phyloP scores from a whole-genome alignment of 805 yeast genomes.

The Lipomyces oligophaga region DNA sequence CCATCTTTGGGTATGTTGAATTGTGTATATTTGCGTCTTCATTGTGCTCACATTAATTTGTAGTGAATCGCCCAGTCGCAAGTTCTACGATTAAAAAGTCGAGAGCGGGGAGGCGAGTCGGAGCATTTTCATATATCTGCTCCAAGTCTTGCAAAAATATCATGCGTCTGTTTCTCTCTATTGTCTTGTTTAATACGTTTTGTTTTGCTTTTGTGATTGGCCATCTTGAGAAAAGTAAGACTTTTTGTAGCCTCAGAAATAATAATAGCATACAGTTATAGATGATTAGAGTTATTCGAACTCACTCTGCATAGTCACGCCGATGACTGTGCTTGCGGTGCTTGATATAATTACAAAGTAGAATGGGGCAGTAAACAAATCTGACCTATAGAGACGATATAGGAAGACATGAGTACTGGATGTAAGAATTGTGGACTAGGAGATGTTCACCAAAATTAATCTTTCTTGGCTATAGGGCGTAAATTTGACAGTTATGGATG shows the following conservation, averaged over 20 bases:
- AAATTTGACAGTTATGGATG: background rate
- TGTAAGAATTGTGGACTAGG: background rate
- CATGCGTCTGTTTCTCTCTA: background rate
- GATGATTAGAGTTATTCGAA: too few species aligned
- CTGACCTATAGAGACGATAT: too few species aligned
- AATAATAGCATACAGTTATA: conserved; percentile 1
- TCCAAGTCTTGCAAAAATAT: conserved; percentile 6
- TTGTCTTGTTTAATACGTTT: conserved; percentile 1
- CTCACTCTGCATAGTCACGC: too few species aligned
- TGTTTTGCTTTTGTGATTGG: background rate
- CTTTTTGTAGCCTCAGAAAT: too few species aligned
- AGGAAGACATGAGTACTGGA: too few species aligned
- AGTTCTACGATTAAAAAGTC: conserved; percentile 69
- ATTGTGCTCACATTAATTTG: background rate
- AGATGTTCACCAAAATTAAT: background rate
- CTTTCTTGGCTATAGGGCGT: background rate
- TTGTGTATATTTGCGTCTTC: background rate
- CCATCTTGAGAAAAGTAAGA: too few species aligned
- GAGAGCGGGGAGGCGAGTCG: too few species aligned
- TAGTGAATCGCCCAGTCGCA: conserved; percentile 53
- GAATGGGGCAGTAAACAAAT: too few species aligned
- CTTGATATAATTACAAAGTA: too few species aligned
- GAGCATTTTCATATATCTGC: background rate
- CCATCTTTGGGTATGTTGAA: conserved; percentile 62
- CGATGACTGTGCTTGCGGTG: too few species aligned